phyloP scores from a whole-genome alignment of 345 rosid species.

The Geranium brycei region DNA sequence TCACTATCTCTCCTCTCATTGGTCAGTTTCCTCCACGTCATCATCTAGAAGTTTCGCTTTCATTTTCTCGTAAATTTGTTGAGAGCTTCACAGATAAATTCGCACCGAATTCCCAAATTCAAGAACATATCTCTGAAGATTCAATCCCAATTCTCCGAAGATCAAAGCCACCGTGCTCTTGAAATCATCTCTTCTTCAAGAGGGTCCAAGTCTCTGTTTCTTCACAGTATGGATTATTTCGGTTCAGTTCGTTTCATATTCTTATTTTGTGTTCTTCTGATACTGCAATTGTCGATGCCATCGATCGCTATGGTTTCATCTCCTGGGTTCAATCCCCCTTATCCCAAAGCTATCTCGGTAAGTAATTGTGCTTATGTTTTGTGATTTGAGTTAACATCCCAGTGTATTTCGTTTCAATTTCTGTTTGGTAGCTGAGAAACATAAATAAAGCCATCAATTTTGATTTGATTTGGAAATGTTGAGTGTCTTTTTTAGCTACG shows the following conservation, averaged over 20 bases:
- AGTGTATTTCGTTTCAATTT: background rate
- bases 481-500: background rate
- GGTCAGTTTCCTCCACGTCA: slow-evolving; percentile 35
- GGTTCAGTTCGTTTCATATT: slow-evolving; percentile 6
- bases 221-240: background rate
- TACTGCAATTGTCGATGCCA: slow-evolving; percentile 13
- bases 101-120: background rate
- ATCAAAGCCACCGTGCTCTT: no score
- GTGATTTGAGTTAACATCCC: background rate
- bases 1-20: slow-evolving; percentile 8
- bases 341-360: slow-evolving; percentile 74
- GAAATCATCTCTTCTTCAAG: background rate
- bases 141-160: no score
- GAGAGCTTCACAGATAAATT: background rate
- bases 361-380: slow-evolving; percentile 6
- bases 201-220: background rate
- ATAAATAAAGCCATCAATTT: background rate
- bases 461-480: background rate
- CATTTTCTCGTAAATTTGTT: no score
- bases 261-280: slow-evolving; percentile 24
- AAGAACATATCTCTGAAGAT: no score
- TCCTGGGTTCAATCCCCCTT: slow-evolving; percentile 25
- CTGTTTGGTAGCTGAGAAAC: background rate
- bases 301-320: slow-evolving; percentile 30
- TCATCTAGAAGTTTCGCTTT: slow-evolving; percentile 8